Evolutionary conservation across 148 eudicot genomes (phyloP), one percentile per base, ranked within the genome.

Genomic region (Cornus controversa): DNA sequence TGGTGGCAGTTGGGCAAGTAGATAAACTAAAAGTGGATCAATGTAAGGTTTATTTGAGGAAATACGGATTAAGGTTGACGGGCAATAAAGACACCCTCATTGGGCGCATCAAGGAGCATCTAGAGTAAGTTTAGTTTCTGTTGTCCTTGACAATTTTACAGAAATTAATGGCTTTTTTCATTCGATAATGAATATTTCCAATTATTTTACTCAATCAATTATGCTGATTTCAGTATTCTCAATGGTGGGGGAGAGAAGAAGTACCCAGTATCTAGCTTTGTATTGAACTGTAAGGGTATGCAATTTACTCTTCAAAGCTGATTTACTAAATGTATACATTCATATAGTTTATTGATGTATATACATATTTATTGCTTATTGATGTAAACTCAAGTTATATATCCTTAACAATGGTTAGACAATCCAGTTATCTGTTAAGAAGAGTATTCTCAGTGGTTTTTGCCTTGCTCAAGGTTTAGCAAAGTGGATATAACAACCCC

Each of bases 1-100:
- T 77, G 80, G 45, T 72, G 75, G 73, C 83, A 91, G 96, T 66
- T 81, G 93, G 96, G 50, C 78, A 84, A 67, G 82, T 91, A 7
- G 91, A 88, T 80, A 90, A 83, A 81, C 82, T 93, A 78, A 93
- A 93, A 80, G 91, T 93, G 77, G 97, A 91, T 8, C 92, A 93
- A 76, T 93, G 95, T 79, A 93, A 93, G 84, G 77, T 93, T 64
- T 93, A 93, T 80, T 77, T 93, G 84, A 91, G 93, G 84, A 88
- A 87, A 77, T 82, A 93, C 82, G 92, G 92, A 53, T 79, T 93
- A 81, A 86, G 98, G 76, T 82, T 91, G 79, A 82, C 89, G 0
- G 98, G 98, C 63, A 91, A 86, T 14, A 93, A 93, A 75, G 92
- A 86, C 1, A 76, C 65, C 18, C 88, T 93, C 8, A 82, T 91